Base-by-base conservation (phyloP, 352 stramenopile species). In the Phytophthora pistaciae region DNA sequence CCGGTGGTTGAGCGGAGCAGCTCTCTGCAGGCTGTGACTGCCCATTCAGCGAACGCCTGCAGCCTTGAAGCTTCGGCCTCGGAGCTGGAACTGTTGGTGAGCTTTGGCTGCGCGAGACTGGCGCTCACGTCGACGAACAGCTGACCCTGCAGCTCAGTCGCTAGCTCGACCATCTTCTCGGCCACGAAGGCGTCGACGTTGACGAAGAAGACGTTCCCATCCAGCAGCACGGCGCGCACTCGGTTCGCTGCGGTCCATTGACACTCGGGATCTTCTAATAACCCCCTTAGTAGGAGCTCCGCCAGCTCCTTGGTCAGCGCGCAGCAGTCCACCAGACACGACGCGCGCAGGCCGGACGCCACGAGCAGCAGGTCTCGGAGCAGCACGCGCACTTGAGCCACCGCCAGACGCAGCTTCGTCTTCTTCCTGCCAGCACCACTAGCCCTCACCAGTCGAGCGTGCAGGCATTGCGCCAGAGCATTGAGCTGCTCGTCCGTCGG, bases 181-280 rank as follows among this genome's bases (percentile, higher is more conserved):
- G 36, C 42, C 10, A 88, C 21, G 42, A 85, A 86, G 20, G 62
- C 49, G 9, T 57, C 49, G 5, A 74, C 64, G 33, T 84, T 76
- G 23, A 85, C 60, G 21, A 85, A 85, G 55, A 88, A 88, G 27
- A 82, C 66, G 64, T 88, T 88, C 1, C 54, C 68, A 8, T 82
- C 67, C 11, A 88, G 56, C 23, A 78, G 8, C 56, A 88, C 60
- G 7, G 56, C 76, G 3, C 64, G 65, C 16, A 86, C 66, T 3
- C 66, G 56, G 6, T 53, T 11, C 13, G 61, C 53, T 38, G 56
- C 55, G 33, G 4, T 44, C n/a, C 25, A 59, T 3, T 40, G 44
- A 16, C 42, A 1, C 11, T 55, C 38, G 46, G 44, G 13, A 10
- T 67, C 29, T 42, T 56, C 13, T 23, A 49, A 18, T 23, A 81